Conservation (phyloP, 352 stramenopile genomes). For the Blastocystis sp. region DNA sequence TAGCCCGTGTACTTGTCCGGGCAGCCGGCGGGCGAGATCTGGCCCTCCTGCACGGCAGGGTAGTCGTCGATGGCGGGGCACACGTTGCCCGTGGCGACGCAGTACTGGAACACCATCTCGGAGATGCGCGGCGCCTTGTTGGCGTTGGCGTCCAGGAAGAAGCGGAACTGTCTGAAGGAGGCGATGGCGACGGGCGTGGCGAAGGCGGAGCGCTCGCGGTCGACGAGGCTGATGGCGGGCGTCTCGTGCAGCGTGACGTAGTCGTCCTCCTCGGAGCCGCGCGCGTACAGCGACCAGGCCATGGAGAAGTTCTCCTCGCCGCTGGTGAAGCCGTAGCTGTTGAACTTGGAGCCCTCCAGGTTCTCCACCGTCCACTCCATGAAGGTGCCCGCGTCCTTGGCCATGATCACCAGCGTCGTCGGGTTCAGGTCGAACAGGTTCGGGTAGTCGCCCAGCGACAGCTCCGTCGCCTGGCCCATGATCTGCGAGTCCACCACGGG, state of each 20-base stretch:
- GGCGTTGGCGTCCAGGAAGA: neutral
- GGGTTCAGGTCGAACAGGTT: constrained; percentile 15
- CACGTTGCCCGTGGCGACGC: neutral
- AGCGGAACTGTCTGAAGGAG: constrained; percentile 24
- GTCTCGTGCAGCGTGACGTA: neutral
- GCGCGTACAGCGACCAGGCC: constrained; percentile 30
- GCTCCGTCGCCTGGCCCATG: neutral
- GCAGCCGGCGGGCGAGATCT: constrained; percentile 39
- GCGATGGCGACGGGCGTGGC: neutral
- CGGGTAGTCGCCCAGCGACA: neutral
- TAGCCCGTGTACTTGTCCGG: constrained; percentile 31
- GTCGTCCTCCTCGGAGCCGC: neutral
- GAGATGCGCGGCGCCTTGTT: neutral
- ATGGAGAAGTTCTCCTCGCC: neutral
- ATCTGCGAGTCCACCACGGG: constrained; percentile 10
- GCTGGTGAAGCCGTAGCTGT: constrained; percentile 30
- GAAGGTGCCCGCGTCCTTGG: neutral
- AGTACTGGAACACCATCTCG: constrained; percentile 22
- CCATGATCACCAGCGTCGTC: neutral
- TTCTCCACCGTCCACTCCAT: constrained; percentile 47
- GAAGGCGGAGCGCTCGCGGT: neutral
- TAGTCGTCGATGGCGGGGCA: constrained; percentile 13
- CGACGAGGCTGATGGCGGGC: neutral
- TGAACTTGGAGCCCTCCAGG: constrained; percentile 22
- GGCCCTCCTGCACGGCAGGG: constrained; percentile 1